Percentiles rank a stretch among this genome's conserved stretches.
phyloP scores from a whole-genome alignment of 2,329 filamentous ascomycete species.

The Metarhizium rileyi region DNA sequence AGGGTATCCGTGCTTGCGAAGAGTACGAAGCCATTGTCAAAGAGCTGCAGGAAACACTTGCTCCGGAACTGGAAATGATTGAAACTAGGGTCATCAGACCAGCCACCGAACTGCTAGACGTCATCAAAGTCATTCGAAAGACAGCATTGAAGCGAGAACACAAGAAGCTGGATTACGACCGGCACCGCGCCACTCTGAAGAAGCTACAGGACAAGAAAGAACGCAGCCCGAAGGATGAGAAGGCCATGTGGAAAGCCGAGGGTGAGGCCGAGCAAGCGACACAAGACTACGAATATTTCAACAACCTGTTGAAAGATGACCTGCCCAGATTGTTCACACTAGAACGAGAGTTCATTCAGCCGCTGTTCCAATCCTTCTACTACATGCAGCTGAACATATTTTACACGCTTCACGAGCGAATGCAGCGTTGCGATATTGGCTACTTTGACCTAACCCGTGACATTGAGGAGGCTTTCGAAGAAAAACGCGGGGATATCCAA shows the following conservation, averaged over 20 bases:
- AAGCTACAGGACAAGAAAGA: conserved; percentile 98
- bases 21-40: conserved; percentile 89
- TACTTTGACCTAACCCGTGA: conserved; percentile 92
- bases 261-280: conserved; percentile 84
- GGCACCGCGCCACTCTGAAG: conserved; percentile 72
- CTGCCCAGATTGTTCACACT: conserved; percentile 83
- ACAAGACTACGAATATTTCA: conserved; percentile 96
- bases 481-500: conserved; percentile 81
- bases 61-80: conserved; percentile 96
- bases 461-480: conserved; percentile 81
- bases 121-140: conserved; percentile 94
- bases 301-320: conserved; percentile 92
- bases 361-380: conserved; percentile 97
- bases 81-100: conserved; percentile 83
- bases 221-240: conserved; percentile 91
- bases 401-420: conserved; percentile 94
- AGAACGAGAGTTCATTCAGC: conserved; percentile 90
- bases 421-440: conserved; percentile 94
- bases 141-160: conserved; percentile 82
- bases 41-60: conserved; percentile 78
- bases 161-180: conserved; percentile 94
- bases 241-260: conserved; percentile 92
- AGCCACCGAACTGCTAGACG: conserved; percentile 84
- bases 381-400: conserved; percentile 99
- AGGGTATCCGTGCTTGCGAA: conserved; percentile 90